Evolutionary conservation across 805 yeast genomes (phyloP).

Genomic region (Kodamaea hsintzibuensis): DNA sequence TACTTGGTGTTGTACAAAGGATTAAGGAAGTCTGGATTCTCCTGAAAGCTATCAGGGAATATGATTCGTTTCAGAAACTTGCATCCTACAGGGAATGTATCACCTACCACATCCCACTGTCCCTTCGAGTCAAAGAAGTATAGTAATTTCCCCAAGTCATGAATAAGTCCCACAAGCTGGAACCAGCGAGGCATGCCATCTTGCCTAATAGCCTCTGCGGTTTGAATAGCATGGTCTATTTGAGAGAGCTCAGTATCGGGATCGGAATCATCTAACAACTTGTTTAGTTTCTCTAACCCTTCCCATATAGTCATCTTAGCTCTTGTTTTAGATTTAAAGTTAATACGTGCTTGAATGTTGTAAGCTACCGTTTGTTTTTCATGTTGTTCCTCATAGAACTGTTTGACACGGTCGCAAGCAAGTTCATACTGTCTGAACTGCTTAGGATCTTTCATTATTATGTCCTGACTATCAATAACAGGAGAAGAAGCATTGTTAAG

Average conservation of each 20-base stretch:
- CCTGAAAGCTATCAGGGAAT: constrained; percentile 57
- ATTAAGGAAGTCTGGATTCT: constrained; percentile 60
- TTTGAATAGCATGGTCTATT: constrained; percentile 73
- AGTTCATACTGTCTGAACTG: constrained; percentile 65
- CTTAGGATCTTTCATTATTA: constrained; percentile 31
- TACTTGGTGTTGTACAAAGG: constrained; percentile 66
- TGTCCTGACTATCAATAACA: constrained; percentile 19
- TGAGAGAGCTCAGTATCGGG: constrained; percentile 76
- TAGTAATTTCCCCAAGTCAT: constrained; percentile 67
- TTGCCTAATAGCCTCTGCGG: constrained; percentile 70
- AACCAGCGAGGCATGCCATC: constrained; percentile 76
- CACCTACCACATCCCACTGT: constrained; percentile 83
- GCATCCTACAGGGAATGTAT: constrained; percentile 77
- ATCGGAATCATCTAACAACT: constrained; percentile 67
- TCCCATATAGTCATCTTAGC: constrained; percentile 75
- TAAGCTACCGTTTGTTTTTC: constrained; percentile 70
- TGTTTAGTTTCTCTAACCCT: constrained; percentile 60
- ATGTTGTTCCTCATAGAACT: constrained; percentile 68
- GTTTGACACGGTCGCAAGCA: constrained; percentile 67
- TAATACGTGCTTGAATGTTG: constrained; percentile 68
- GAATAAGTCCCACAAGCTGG: constrained; percentile 71
- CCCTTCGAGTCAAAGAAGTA: constrained; percentile 73
- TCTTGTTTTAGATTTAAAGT: constrained; percentile 65
- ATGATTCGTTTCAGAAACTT: constrained; percentile 59
- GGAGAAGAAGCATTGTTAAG: constrained; percentile 8